Percentiles rank a stretch among this genome's conserved stretches.
These are phyloP conservation scores for Nannochloropsis gaditana DNA, from an alignment of 108 stramenopile genomes.

Conservation along the genomic window DNA sequence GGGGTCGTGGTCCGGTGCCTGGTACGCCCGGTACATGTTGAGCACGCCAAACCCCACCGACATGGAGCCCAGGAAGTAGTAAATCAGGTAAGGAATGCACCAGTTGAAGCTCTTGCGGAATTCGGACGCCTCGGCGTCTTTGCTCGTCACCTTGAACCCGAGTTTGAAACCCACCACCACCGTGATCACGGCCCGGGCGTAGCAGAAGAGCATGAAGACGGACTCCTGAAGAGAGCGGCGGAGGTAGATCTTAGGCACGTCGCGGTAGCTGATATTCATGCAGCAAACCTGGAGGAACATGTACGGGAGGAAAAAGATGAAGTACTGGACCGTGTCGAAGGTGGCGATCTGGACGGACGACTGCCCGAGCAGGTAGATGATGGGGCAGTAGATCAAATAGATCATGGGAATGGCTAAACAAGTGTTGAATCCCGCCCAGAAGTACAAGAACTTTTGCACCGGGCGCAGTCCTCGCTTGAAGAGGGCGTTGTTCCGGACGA, in stretches of 20 bases:
- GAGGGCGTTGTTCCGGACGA: background rate
- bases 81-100: background rate
- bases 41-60: background rate
- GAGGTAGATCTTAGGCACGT: background rate
- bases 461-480: background rate
- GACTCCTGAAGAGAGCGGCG: background rate
- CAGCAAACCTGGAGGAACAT: background rate
- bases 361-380: background rate
- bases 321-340: background rate
- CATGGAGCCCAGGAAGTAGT: constrained; percentile 18
- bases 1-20: background rate
- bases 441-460: constrained; percentile 13
- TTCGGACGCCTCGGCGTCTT: background rate
- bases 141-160: constrained; percentile 9
- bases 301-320: background rate
- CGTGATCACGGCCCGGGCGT: background rate
- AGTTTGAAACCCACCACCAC: background rate
- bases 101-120: constrained; percentile 12
- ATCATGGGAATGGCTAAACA: background rate
- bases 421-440: background rate
- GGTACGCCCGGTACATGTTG: background rate
- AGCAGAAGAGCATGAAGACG: background rate
- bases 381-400: constrained; percentile 9
- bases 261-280: background rate
- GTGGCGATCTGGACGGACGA: background rate